Evolutionary conservation across 306 rosid species (phyloP).

Genomic region (Gleditsia sinensis): DNA sequence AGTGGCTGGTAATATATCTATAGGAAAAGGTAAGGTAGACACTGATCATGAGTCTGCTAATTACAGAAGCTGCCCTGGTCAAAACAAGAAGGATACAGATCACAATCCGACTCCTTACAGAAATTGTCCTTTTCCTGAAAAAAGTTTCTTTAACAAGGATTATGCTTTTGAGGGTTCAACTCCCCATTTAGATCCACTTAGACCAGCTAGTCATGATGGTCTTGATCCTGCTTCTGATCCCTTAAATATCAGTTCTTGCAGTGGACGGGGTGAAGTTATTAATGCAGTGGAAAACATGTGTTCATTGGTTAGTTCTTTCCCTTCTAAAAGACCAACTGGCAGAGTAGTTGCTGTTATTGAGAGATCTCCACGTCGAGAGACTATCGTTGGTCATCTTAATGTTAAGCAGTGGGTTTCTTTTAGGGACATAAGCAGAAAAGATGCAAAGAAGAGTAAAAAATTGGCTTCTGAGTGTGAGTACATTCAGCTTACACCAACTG

Average conservation of each 20-base stretch:
- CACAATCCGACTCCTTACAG: constrained; percentile 26
- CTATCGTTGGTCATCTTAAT: constrained; percentile 71
- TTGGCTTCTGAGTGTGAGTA: constrained; percentile 45
- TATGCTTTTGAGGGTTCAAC: constrained; percentile 30
- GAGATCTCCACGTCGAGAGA: constrained; percentile 63
- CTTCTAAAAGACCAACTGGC: constrained; percentile 87
- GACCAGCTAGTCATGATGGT: constrained; percentile 41
- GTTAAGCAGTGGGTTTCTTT: constrained; percentile 49
- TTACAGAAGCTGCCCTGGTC: constrained; percentile 40
- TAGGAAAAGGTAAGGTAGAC: constrained; percentile 55
- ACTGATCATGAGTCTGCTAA: constrained; percentile 37
- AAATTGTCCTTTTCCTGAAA: constrained; percentile 39
- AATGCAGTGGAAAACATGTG: constrained; percentile 57
- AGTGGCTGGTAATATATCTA: constrained; percentile 39
- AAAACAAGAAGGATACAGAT: constrained; percentile 50
- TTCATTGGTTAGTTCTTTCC: constrained; percentile 57
- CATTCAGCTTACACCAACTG: constrained; percentile 67
- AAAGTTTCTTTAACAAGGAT: constrained; percentile 29
- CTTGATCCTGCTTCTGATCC: constrained; percentile 31
- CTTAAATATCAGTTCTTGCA: constrained; percentile 40
- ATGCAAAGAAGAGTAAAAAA: constrained; percentile 37
- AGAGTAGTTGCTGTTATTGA: constrained; percentile 73
- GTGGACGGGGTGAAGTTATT: constrained; percentile 44
- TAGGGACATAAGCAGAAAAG: constrained; percentile 43
- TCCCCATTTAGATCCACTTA: constrained; percentile 34